Evolutionary conservation across 257 asterid genomes (phyloP), one percentile per base, ranked within the genome.

Genomic region (Solanum microdontum): DNA sequence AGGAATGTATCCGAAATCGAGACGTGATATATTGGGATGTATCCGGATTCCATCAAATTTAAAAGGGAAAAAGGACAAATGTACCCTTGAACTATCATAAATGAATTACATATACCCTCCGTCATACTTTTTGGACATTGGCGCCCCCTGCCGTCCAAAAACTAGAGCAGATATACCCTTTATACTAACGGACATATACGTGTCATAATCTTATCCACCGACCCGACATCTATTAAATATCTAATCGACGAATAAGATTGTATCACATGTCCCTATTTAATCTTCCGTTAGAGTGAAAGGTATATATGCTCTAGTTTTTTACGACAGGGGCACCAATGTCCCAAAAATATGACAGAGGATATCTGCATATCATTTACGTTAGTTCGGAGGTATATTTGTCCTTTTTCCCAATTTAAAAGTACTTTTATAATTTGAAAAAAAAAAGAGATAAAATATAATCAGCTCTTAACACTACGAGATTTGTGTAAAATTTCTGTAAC

Each of bases 221-320:
- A 55, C 10, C n/a, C 0, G 4, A 17, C 2, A 55, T 55, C 15
- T 55, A 17, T 55, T 55, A 55, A 55, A 55, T 55, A 51, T 17
- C 4, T 1, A 7, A 2, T 55, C 0, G 64, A 55, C 3, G 23
- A 7, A 55, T 55, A 55, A 17, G 4, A 6, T 55, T 55, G 64
- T 0, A 0, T 0, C 64, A 55, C 64, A 0, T 17, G 2, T 55
- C 4, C n/a, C 4, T 55, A 55, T 17, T 55, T 55, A 55, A 1
- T 55, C n/a, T 17, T 17, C 2, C 1, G 0, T 55, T 55, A 55
- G 64, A 55, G n/a, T 55, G 64, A 2, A 55, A 3, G 64, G 2
- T 55, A 55, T 55, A 55, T 2, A 55, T 55, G n/a, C 64, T 55
- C 10, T 17, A 17, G 10, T 17, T 55, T 55, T 55, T 55, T 0